Percentiles rank a stretch among this genome's conserved stretches.
phyloP scores from a whole-genome alignment of 2,329 filamentous ascomycete species.

The Epichloe gansuensis region DNA sequence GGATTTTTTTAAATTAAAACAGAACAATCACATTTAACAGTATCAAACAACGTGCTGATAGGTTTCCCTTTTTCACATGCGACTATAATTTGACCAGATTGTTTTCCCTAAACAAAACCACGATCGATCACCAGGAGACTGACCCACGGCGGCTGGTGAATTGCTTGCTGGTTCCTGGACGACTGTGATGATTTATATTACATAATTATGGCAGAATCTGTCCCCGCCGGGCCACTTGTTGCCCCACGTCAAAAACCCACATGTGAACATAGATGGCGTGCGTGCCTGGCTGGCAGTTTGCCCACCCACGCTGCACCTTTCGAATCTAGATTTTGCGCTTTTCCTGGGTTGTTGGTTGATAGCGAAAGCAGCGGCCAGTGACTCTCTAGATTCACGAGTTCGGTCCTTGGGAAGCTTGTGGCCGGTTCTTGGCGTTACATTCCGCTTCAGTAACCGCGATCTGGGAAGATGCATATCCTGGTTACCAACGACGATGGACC shows the following conservation, averaged over 20 bases:
- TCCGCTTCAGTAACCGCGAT: not conserved
- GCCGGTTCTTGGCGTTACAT: not conserved
- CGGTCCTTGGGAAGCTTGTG: not conserved
- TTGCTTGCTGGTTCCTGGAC: no score
- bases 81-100: no score
- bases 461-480: constrained; percentile 45
- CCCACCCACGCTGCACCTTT: not conserved
- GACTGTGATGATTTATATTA: not conserved
- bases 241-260: constrained; percentile 1
- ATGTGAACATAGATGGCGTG: not conserved
- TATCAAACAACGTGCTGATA: no score
- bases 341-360: not conserved
- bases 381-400: not conserved
- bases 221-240: not conserved
- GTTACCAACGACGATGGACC: constrained; percentile 73
- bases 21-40: not conserved
- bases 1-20: not conserved
- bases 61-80: no score
- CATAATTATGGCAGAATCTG: not conserved
- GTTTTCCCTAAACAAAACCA: no score
- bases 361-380: not conserved
- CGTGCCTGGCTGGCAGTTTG: no score
- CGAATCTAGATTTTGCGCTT: not conserved
- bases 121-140: no score
- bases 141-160: no score